phyloP scores from a whole-genome alignment of 768 basidiomycete species.

The Psilocybe sp. region DNA sequence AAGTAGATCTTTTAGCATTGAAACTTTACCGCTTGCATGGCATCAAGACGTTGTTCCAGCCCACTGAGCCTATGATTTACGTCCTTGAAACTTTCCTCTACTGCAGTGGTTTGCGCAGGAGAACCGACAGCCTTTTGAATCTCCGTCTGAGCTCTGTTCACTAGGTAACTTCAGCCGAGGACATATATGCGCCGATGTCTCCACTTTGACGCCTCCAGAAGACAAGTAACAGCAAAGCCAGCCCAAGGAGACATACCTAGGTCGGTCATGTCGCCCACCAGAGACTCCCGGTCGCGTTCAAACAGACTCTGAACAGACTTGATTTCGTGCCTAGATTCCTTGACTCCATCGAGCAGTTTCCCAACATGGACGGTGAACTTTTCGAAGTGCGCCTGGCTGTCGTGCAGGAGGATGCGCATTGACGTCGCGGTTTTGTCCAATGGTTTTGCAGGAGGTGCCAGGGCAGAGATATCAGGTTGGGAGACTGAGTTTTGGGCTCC shows the following conservation, averaged over 20 bases:
- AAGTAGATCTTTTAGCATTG: slow-evolving; percentile 1
- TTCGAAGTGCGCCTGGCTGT: slow-evolving; percentile 71
- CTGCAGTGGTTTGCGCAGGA: slow-evolving; percentile 46
- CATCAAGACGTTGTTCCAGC: slow-evolving; percentile 54
- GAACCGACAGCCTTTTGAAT: slow-evolving; percentile 55
- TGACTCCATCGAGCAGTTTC: slow-evolving; percentile 46
- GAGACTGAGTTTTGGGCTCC: slow-evolving; percentile 34
- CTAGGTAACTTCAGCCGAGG: slow-evolving; percentile 28
- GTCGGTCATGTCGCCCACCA: slow-evolving; percentile 53
- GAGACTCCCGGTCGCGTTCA: slow-evolving; percentile 54
- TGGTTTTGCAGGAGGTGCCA: slow-evolving; percentile 43
- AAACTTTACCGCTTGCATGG: slow-evolving; percentile 44
- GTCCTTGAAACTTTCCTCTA: slow-evolving; percentile 40
- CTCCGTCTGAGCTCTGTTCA: slow-evolving; percentile 61
- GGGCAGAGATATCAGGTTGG: slow-evolving; percentile 20
- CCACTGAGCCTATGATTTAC: slow-evolving; percentile 40
- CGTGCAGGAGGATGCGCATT: slow-evolving; percentile 69
- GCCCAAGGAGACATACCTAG: slow-evolving; percentile 39
- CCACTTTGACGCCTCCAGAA: not conserved
- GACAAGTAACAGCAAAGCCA: not conserved
- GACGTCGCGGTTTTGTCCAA: slow-evolving; percentile 67
- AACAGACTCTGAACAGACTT: slow-evolving; percentile 53
- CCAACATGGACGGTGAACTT: slow-evolving; percentile 59
- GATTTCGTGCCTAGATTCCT: slow-evolving; percentile 53
- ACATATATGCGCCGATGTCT: slow-evolving; percentile 9